Base-by-base conservation (phyloP, 2,329 filamentous ascomycete genomes). In the Fusarium succisae region DNA sequence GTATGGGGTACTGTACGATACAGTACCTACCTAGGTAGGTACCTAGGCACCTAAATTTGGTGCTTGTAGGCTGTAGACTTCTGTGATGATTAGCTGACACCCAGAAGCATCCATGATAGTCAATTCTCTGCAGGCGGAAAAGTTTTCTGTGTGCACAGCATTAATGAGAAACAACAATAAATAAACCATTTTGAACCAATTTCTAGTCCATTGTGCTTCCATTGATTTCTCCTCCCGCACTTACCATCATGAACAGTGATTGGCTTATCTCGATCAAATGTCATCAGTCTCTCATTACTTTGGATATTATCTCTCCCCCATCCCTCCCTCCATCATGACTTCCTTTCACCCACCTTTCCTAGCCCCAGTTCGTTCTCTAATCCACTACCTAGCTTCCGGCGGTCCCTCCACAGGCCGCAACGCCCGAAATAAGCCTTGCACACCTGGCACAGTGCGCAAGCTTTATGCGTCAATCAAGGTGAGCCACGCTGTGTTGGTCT, bases 281-380 rank as follows among this genome's bases (percentile, higher is more conserved):
- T 63, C 70, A 48, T 69, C 62, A 60, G 62, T 60, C 65, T 76
- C 53, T 53, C 45, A 43, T 54, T 55, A 35, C 41, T 60, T 38
- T 59, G 35, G 38, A 50, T 26, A 51, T 51, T 44, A 39, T 53
- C 53, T 51, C 41, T 68, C 51, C 64, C 63, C 71, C 72, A 66
- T 76, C 65, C 72, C 65, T 76, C 65, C 72, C 65, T 66, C 72
- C 74, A 75, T 73, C 64, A 63, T 61, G 71, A 75, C 60, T 68
- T 74, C 73, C 73, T 69, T 76, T 60, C 73, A 61, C 64, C 73
- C 68, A 74, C 68, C 53, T 73, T 67, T 67, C 66, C 66, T 71
- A 63, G 63, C 70, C 72, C 74, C 63, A 54, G 66, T 32, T 67
- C 26, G n/a, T 69, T 69, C 61, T 66, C 72, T 58, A 73, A 66